Conservation (phyloP, 106 monocot genomes). For the Dendrobium huoshanense region DNA sequence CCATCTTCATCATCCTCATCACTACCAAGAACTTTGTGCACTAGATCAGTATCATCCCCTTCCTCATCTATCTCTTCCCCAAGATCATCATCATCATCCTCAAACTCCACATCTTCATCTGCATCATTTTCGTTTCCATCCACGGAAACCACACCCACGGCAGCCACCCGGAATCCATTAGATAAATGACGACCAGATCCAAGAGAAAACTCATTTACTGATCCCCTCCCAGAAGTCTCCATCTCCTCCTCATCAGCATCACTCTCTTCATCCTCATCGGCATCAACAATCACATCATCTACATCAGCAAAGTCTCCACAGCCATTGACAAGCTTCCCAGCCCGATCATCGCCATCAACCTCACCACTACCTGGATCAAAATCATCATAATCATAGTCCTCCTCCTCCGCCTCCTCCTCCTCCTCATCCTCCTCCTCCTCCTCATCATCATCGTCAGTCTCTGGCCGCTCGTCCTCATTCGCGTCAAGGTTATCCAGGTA, state of each 20-base stretch:
- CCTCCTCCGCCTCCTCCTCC: conserved; percentile 1
- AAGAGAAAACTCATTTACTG: conserved; percentile 13
- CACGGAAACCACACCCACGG: conserved; percentile 5
- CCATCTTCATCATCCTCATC: conserved; percentile 44
- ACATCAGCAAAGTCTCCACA: not conserved
- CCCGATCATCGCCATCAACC: conserved; percentile 70
- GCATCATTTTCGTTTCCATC: conserved; percentile 19
- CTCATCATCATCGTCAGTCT: conserved; percentile 85
- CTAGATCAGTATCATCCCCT: conserved; percentile 40
- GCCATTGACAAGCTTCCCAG: conserved; percentile 21
- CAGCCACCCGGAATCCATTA: conserved; percentile 59
- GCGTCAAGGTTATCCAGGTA: conserved; percentile 92
- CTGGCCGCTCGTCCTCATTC: conserved; percentile 86
- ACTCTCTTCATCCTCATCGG: conserved; percentile 74
- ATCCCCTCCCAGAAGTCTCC: conserved; percentile 17
- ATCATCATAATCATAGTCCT: conserved; percentile 44
- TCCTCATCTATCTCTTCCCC: conserved; percentile 60
- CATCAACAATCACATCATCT: conserved; percentile 40
- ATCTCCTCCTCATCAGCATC: conserved; percentile 83
- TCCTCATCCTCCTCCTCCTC: conserved; percentile 68
- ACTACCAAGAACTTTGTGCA: conserved; percentile 37
- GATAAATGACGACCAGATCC: conserved; percentile 20
- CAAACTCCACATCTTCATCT: conserved; percentile 35
- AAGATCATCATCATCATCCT: conserved; percentile 38
- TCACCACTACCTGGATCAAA: conserved; percentile 54